Percentiles rank a stretch among this genome's conserved stretches.
These are phyloP conservation scores for Pseudogymnoascus sp. DNA, from an alignment of 2,329 filamentous ascomycete genomes.

Conservation along the genomic window DNA sequence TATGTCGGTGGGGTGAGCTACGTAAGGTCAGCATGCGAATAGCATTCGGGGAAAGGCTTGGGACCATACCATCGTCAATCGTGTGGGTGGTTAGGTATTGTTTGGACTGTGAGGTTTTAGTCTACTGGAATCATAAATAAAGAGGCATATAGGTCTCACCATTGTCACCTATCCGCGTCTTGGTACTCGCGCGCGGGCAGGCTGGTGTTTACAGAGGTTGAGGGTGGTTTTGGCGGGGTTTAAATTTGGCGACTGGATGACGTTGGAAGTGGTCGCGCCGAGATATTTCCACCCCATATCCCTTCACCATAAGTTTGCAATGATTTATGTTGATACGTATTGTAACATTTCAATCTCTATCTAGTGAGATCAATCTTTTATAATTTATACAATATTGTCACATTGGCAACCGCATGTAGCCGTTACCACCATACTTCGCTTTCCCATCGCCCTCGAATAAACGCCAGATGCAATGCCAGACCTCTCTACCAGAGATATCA, in stretches of 20 bases:
- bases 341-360: constrained; percentile 5
- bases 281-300: background rate
- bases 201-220: constrained; percentile 2
- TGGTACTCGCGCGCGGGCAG: background rate
- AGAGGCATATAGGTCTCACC: constrained; percentile 17
- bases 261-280: background rate
- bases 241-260: constrained; percentile 8
- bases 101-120: constrained; percentile 63
- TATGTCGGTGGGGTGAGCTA: constrained; percentile 77
- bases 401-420: background rate
- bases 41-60: constrained; percentile 15
- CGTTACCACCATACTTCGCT: constrained; percentile 1
- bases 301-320: background rate
- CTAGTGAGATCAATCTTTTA: background rate
- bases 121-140: background rate
- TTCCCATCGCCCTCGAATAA: constrained; percentile 9
- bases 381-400: constrained; percentile 7
- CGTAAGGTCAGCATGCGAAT: constrained; percentile 19
- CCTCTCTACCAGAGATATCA: background rate
- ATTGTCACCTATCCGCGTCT: constrained; percentile 21
- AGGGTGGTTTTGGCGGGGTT: constrained; percentile 5
- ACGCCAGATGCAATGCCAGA: constrained; percentile 9
- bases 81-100: constrained; percentile 94
- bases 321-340: background rate
- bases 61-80: constrained; percentile 67